Base-by-base conservation (phyloP, 495 filamentous ascomycete genomes). In the Talaromyces adpressus region DNA sequence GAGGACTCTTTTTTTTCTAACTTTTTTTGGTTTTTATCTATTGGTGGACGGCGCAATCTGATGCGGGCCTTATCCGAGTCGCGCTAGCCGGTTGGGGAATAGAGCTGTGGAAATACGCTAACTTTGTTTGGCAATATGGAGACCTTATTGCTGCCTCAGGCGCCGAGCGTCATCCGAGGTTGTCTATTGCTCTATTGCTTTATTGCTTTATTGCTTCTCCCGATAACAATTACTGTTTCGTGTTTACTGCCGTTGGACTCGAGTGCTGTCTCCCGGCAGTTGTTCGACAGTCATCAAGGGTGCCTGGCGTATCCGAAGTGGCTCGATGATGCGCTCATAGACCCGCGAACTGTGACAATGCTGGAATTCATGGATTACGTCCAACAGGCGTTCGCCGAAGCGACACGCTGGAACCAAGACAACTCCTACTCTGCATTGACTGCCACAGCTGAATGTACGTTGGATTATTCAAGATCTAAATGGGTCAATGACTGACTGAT, bases 291-390 rank as follows among this genome's bases (percentile, higher is more conserved):
- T 41, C 14, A 41, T 6, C 18, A 49, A 49, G 29, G 51, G 51
- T 23, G 14, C 8, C 54, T 58, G 18, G 7, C 60, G 7, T 61
- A 14, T 54, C 20, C 34, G 22, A n/a, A 25, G 32, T 22, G 45
- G 27, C 57, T n/a, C 59, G 11, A 52, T 62, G 60, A 62, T 34
- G 47, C 23, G 30, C 27, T 62, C n/a, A 29, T 16, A 29, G 23
- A 20, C 23, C 22, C 32, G 2, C 5, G 23, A 27, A 25, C 18
- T 34, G 32, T 45, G 64, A 80, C 62, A 64, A 98, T 98, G 94
- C 87, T 96, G 78, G 89, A 91, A 73, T 98, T 97, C 80, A 98
- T 98, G 93, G 91, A 97, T 72, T 93, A 96, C 77, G 87, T 98
- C 75, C 93, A 95, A 74, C 85, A 91, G 72, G 89, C 91, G 72